Conservation (phyloP, 1,139 yeast species). For the Debaryomyces nepalensis region DNA sequence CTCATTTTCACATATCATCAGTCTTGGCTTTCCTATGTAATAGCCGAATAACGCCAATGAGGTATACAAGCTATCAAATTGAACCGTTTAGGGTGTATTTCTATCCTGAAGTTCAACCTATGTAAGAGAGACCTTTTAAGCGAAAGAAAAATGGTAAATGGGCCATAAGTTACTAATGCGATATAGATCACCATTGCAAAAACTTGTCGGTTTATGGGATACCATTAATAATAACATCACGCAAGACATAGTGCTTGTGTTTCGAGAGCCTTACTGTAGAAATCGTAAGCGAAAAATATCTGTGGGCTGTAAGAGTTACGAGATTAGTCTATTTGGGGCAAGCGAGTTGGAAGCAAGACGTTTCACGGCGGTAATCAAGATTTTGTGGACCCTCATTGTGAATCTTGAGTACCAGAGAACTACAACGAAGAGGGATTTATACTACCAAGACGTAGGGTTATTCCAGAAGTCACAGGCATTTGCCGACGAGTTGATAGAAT, state of each 20-base stretch:
- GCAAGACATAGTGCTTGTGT: constrained; percentile 10
- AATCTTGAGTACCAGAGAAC: constrained; percentile 24
- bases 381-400: constrained; percentile 23
- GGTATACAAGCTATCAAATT: constrained; percentile 4
- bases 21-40: neutral
- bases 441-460: constrained; percentile 63
- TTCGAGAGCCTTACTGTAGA: constrained; percentile 1
- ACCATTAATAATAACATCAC: constrained; percentile 9
- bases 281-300: neutral
- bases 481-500: constrained; percentile 48
- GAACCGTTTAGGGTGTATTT: constrained; percentile 8
- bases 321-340: constrained; percentile 14
- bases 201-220: constrained; percentile 14
- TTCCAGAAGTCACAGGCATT: constrained; percentile 49
- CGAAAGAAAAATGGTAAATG: neutral
- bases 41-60: neutral
- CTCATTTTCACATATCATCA: neutral
- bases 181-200: constrained; percentile 13
- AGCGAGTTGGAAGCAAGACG: constrained; percentile 14
- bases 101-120: constrained; percentile 10
- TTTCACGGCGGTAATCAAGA: constrained; percentile 24
- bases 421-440: constrained; percentile 66
- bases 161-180: constrained; percentile 9
- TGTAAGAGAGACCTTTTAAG: constrained; percentile 8
- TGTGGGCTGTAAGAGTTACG: neutral